Percentiles rank a stretch among this genome's conserved stretches.
phyloP scores from a whole-genome alignment of 139 green algal genomes.

The Dunaliella primolecta region DNA sequence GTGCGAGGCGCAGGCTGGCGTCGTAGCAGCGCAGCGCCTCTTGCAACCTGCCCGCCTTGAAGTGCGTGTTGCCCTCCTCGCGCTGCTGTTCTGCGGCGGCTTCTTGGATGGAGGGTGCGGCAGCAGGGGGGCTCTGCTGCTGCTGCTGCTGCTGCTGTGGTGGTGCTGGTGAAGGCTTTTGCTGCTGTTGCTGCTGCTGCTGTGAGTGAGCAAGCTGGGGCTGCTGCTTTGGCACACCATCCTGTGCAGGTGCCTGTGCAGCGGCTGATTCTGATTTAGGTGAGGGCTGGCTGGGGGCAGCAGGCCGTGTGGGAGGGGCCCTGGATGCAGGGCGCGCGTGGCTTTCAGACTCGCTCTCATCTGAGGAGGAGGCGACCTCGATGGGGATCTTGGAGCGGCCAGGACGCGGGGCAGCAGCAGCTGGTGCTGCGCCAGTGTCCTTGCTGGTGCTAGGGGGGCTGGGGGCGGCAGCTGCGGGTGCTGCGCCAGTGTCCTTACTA shows the following conservation, averaged over 20 bases:
- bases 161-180: too few species aligned
- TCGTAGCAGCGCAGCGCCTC: constrained; percentile 25
- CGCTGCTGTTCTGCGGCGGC: neutral
- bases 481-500: too few species aligned
- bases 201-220: neutral
- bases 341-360: neutral
- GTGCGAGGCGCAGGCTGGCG: constrained; percentile 15
- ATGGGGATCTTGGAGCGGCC: constrained; percentile 5
- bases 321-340: neutral
- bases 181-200: neutral
- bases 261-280: too few species aligned
- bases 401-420: neutral
- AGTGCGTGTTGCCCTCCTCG: constrained; percentile 28
- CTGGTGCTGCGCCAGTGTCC: neutral
- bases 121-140: neutral
- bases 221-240: too few species aligned
- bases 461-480: neutral
- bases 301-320: too few species aligned
- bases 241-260: too few species aligned
- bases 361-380: constrained; percentile 7
- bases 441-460: neutral
- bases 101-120: neutral
- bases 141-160: neutral
- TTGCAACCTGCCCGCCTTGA: constrained; percentile 16
- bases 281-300: neutral